Percentiles rank a stretch among this genome's conserved stretches.
Conservation (phyloP, 768 basidiomycete genomes). For the Goffeauzyma gilvescens region DNA sequence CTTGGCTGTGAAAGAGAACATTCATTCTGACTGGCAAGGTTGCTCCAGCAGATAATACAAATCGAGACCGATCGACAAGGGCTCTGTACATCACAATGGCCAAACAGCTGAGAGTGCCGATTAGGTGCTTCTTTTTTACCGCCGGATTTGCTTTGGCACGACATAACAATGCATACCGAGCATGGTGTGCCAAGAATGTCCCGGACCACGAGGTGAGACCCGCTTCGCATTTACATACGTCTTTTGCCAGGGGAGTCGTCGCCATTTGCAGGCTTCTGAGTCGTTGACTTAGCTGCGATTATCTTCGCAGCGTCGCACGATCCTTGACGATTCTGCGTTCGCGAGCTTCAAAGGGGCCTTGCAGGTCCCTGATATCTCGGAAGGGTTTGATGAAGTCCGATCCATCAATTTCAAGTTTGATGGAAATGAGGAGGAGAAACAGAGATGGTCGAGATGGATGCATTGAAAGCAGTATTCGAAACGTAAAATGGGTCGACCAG, state of each 20-base stretch:
- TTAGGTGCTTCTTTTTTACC: conserved; percentile 56
- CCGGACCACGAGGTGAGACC: conserved; percentile 13
- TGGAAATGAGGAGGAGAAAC: conserved; percentile 52
- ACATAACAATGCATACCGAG: conserved; percentile 85
- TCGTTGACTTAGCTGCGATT: not conserved
- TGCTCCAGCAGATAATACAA: conserved; percentile 71
- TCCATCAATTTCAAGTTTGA: conserved; percentile 63
- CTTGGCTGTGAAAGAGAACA: too few relatives aligned
- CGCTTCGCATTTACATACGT: not conserved
- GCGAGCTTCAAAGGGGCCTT: conserved; percentile 16
- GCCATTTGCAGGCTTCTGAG: conserved; percentile 1
- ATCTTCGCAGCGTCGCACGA: conserved; percentile 8
- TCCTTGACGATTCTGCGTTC: conserved; percentile 28
- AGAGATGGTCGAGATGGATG: conserved; percentile 67
- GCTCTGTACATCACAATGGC: conserved; percentile 54
- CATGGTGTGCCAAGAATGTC: conserved; percentile 34
- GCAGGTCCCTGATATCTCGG: conserved; percentile 46
- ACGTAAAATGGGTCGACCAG: too few relatives aligned
- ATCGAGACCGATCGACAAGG: conserved; percentile 52
- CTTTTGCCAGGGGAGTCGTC: not conserved
- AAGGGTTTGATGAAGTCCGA: conserved; percentile 62
- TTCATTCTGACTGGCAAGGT: too few relatives aligned
- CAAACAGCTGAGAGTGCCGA: conserved; percentile 38
- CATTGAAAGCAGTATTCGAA: too few relatives aligned
- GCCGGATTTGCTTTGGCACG: conserved; percentile 63